A percentile compares a stretch with the other conserved stretches of the same genome.
These are phyloP conservation scores for Tetrahymena thermophila DNA, from an alignment of 73 alveolate species.

Conservation along the genomic window DNA sequence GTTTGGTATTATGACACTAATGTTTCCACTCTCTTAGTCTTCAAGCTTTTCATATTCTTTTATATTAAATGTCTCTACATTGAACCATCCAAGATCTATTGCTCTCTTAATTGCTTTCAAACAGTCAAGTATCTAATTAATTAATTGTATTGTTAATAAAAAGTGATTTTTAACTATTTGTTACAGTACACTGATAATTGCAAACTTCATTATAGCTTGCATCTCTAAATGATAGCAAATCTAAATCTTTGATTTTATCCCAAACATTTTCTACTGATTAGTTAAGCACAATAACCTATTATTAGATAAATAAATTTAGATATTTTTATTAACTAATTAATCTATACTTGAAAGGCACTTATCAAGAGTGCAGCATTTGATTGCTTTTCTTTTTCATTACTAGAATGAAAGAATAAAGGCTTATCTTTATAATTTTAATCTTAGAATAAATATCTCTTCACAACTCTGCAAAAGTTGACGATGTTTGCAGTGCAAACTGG, in stretches of 20 bases:
- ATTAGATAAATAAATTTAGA: not conserved
- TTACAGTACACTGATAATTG: not conserved
- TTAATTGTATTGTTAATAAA: not conserved
- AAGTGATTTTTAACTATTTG: not conserved
- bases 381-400: not conserved
- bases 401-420: not conserved
- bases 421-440: not conserved
- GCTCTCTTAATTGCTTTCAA: not conserved
- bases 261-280: not conserved
- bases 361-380: not conserved
- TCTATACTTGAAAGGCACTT: not conserved
- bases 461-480: not conserved
- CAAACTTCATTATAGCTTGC: not conserved
- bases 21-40: not conserved
- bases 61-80: not conserved
- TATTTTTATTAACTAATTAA: not conserved
- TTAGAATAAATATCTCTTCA: not conserved
- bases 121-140: not conserved
- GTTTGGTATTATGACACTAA: not conserved
- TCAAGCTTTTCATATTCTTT: not conserved
- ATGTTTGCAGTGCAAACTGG: not conserved
- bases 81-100: not conserved
- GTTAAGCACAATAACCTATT: not conserved
- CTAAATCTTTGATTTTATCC: not conserved
- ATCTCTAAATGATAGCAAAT: not conserved